These are phyloP conservation scores for Botrytis pseudocinerea DNA, from an alignment of 2,329 filamentous ascomycete genomes.

Conservation along the genomic window DNA sequence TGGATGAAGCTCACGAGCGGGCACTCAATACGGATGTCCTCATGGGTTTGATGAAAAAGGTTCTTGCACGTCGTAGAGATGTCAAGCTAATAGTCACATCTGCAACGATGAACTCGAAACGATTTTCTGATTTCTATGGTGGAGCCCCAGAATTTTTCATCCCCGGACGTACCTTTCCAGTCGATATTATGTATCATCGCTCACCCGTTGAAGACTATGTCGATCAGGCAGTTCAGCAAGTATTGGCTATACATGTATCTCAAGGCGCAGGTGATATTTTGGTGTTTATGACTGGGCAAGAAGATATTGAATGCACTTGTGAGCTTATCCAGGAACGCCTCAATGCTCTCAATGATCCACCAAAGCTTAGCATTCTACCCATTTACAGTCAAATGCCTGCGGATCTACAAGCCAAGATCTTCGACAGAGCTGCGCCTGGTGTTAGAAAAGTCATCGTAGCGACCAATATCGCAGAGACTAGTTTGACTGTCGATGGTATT, in stretches of 20 bases:
- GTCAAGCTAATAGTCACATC: constrained; percentile 97
- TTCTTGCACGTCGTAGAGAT: constrained; percentile 83
- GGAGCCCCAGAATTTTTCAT: constrained; percentile 96
- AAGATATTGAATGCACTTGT: constrained; percentile 96
- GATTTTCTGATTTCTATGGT: constrained; percentile 94
- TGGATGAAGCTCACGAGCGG: constrained; percentile 98
- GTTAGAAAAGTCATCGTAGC: constrained; percentile 97
- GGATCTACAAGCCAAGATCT: constrained; percentile 96
- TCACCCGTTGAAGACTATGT: constrained; percentile 98
- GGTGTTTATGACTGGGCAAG: constrained; percentile 99
- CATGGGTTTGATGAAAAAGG: constrained; percentile 98
- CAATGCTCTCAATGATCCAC: constrained; percentile 87
- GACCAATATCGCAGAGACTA: constrained; percentile 98
- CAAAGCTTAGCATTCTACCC: constrained; percentile 89
- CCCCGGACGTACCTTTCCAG: constrained; percentile 92
- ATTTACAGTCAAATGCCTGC: constrained; percentile 99
- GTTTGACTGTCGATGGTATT: constrained; percentile 96
- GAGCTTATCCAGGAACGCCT: constrained; percentile 87
- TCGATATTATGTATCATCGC: constrained; percentile 93
- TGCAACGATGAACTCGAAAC: constrained; percentile 96
- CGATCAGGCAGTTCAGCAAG: constrained; percentile 93
- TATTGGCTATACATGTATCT: constrained; percentile 92
- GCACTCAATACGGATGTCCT: constrained; percentile 95
- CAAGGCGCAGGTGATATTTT: constrained; percentile 92
- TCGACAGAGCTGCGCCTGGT: constrained; percentile 84